Evolutionary conservation across 2,329 filamentous ascomycete species (phyloP).

Genomic region (Cladosporium sp.): DNA sequence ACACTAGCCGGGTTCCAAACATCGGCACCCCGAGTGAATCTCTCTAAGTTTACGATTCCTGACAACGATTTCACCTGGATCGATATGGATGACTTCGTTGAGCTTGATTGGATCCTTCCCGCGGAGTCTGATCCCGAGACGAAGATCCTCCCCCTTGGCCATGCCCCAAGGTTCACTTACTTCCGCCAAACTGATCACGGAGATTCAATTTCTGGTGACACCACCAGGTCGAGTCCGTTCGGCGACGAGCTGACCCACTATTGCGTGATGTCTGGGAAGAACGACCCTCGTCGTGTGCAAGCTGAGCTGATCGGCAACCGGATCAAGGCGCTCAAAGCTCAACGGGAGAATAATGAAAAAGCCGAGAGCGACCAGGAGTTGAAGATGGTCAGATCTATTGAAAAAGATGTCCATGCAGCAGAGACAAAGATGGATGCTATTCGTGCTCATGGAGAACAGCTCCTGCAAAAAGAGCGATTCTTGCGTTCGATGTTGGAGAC

Average conservation of each 20-base stretch:
- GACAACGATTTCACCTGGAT: conserved; percentile 96
- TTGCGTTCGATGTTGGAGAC: conserved; percentile 55
- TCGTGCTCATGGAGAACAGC: conserved; percentile 52
- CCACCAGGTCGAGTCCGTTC: conserved; percentile 80
- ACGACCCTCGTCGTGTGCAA: conserved; percentile 82
- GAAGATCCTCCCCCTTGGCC: conserved; percentile 87
- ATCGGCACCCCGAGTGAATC: conserved; percentile 50
- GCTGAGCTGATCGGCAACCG: conserved; percentile 78
- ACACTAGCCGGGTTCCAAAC: conserved; percentile 54
- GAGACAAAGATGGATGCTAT: conserved; percentile 54
- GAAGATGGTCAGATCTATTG: conserved; percentile 50
- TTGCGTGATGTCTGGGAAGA: conserved; percentile 77
- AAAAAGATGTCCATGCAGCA: conserved; percentile 40
- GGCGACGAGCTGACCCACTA: conserved; percentile 90
- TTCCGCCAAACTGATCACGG: conserved; percentile 94
- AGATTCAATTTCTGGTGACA: conserved; percentile 72
- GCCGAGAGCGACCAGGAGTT: conserved; percentile 73
- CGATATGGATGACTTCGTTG: conserved; percentile 99
- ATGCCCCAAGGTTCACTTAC: conserved; percentile 92
- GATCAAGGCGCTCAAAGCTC: conserved; percentile 70
- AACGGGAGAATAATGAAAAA: conserved; percentile 70
- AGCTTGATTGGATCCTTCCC: conserved; percentile 92
- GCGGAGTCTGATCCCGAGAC: conserved; percentile 87
- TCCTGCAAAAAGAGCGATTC: conserved; percentile 57
- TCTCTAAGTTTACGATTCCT: conserved; percentile 90